These are phyloP conservation scores for Uronychia setigera DNA, from an alignment of 73 alveolate genomes.

Conservation along the genomic window DNA sequence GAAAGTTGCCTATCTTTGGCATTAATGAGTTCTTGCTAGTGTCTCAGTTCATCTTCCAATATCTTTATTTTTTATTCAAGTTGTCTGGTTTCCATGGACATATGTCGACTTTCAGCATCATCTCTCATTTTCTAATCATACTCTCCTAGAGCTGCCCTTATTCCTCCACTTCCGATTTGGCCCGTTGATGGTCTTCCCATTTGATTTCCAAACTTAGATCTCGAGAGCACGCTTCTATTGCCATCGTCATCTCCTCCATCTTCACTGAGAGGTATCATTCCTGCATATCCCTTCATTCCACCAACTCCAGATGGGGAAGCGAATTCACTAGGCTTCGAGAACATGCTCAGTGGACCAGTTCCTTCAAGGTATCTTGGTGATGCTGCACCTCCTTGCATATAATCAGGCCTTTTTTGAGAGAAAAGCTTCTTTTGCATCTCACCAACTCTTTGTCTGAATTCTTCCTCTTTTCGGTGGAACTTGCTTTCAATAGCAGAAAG, in stretches of 20 bases:
- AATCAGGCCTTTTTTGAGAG: background rate
- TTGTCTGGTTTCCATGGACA: background rate
- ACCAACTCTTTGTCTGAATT: constrained; percentile 43
- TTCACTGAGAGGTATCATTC: background rate
- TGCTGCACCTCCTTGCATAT: background rate
- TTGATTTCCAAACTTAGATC: no score
- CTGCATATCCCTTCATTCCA: background rate
- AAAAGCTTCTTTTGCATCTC: constrained; percentile 57
- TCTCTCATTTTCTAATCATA: background rate
- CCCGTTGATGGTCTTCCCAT: background rate
- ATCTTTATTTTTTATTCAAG: constrained; percentile 37
- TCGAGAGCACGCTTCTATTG: background rate
- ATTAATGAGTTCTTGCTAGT: constrained; percentile 7
- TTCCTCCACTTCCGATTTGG: no score
- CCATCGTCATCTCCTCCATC: background rate
- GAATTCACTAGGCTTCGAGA: background rate
- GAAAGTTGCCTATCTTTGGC: constrained; percentile 31
- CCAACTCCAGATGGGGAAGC: background rate
- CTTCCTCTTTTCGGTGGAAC: constrained; percentile 56
- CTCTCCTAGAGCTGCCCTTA: background rate
- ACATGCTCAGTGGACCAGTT: background rate
- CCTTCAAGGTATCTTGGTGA: background rate
- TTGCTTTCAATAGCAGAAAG: constrained; percentile 45
- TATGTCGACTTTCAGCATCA: background rate
- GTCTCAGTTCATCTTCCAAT: constrained; percentile 27